phyloP scores from a whole-genome alignment of 1,284 basidiomycete genomes.

The Papiliotrema fonsecae region DNA sequence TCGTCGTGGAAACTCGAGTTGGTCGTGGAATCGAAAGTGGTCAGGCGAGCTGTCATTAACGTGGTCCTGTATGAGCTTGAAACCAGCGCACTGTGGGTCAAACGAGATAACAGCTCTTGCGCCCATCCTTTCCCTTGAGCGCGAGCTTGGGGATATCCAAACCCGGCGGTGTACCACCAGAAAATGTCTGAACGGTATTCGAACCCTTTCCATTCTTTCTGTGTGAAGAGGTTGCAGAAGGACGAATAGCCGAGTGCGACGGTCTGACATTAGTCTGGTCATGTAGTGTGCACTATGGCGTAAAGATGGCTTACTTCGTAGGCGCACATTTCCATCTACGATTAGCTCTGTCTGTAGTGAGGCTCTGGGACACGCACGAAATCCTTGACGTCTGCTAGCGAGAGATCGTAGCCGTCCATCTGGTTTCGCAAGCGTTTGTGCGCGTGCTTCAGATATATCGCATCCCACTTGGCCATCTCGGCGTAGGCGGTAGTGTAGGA shows the following conservation, averaged over 20 bases:
- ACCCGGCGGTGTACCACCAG: slow-evolving; percentile 48
- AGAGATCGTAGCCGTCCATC: slow-evolving; percentile 62
- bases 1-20: slow-evolving; percentile 58
- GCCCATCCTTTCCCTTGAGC: slow-evolving; percentile 50
- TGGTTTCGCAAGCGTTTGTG: slow-evolving; percentile 58
- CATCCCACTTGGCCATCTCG: slow-evolving; percentile 56
- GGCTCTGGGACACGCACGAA: slow-evolving; percentile 14
- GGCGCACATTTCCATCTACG: slow-evolving; percentile 52
- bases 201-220: slow-evolving; percentile 63
- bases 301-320: slow-evolving; percentile 52
- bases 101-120: slow-evolving; percentile 47
- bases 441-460: slow-evolving; percentile 66
- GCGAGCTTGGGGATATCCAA: slow-evolving; percentile 44
- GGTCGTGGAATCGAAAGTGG: slow-evolving; percentile 54
- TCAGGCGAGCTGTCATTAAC: slow-evolving; percentile 49
- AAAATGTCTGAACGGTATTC: slow-evolving; percentile 53
- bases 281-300: not conserved
- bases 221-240: slow-evolving; percentile 58
- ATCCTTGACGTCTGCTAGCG: slow-evolving; percentile 59
- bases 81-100: slow-evolving; percentile 38
- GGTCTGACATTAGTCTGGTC: slow-evolving; percentile 26
- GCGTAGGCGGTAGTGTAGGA: slow-evolving; percentile 13
- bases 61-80: not conserved
- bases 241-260: slow-evolving; percentile 51
- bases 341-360: slow-evolving; percentile 31